Conservation (phyloP, 2,329 filamentous ascomycete species). For the Triangularia setosa region DNA sequence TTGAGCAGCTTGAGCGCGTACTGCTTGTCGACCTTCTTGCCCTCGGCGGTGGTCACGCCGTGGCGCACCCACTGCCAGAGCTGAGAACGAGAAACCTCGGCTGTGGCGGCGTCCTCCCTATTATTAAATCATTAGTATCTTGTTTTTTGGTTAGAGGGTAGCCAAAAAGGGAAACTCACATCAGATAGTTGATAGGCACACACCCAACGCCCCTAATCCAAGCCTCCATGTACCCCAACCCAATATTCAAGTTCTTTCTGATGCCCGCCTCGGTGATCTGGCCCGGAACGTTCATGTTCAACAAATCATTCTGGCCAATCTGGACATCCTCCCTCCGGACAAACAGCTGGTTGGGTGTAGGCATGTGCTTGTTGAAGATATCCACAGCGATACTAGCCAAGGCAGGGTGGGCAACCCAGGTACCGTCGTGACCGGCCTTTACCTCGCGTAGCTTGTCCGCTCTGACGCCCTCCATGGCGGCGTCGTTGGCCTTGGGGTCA, state of each 20-base stretch:
- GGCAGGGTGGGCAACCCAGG: slow-evolving; percentile 96
- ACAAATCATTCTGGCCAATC: slow-evolving; percentile 81
- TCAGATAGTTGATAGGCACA: slow-evolving; percentile 95
- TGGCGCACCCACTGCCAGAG: slow-evolving; percentile 92
- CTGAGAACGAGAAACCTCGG: slow-evolving; percentile 90
- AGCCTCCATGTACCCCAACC: slow-evolving; percentile 96
- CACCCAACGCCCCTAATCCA: slow-evolving; percentile 95
- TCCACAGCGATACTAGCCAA: slow-evolving; percentile 84
- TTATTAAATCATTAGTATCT: neutral
- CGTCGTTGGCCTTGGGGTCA: slow-evolving; percentile 83
- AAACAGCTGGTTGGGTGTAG: slow-evolving; percentile 94
- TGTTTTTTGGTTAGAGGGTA: no score
- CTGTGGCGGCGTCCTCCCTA: slow-evolving; percentile 90
- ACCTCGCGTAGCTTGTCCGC: slow-evolving; percentile 96
- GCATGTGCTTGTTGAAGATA: slow-evolving; percentile 98
- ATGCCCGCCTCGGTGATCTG: slow-evolving; percentile 91
- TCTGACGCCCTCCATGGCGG: slow-evolving; percentile 87
- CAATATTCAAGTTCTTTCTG: slow-evolving; percentile 95
- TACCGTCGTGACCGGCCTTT: slow-evolving; percentile 89
- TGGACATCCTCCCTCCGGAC: slow-evolving; percentile 83
- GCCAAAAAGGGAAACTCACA: slow-evolving; percentile 45
- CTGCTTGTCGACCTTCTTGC: slow-evolving; percentile 88
- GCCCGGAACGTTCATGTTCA: slow-evolving; percentile 98
- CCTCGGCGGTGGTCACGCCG: slow-evolving; percentile 72
- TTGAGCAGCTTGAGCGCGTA: slow-evolving; percentile 83